phyloP scores from a whole-genome alignment of 805 yeast genomes.

The Komagataella kurtzmanii region DNA sequence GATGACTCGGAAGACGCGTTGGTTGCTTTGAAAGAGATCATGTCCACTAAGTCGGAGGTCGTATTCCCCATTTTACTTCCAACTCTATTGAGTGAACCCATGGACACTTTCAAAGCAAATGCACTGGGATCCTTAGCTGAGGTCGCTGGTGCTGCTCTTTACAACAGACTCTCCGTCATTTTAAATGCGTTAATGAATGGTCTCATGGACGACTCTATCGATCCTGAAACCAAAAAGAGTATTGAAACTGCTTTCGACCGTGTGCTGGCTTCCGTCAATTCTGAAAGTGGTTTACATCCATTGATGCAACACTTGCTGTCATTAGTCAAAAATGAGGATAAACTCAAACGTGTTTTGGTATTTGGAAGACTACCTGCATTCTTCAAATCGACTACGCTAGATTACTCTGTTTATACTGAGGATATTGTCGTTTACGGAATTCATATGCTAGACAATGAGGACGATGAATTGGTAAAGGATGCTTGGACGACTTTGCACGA shows the following conservation, averaged over 20 bases:
- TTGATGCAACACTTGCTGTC: slow-evolving; percentile 69
- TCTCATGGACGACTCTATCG: slow-evolving; percentile 22
- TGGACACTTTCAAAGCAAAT: slow-evolving; percentile 72
- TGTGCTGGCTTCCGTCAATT: slow-evolving; percentile 60
- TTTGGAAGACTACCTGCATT: slow-evolving; percentile 59
- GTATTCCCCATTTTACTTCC: slow-evolving; percentile 92
- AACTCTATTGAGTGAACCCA: slow-evolving; percentile 67
- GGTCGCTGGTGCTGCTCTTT: slow-evolving; percentile 78
- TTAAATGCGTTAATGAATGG: slow-evolving; percentile 63
- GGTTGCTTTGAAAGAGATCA: slow-evolving; percentile 79
- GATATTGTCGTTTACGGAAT: slow-evolving; percentile 69
- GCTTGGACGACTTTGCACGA: slow-evolving; percentile 54
- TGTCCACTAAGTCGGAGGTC: slow-evolving; percentile 80
- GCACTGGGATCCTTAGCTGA: slow-evolving; percentile 80
- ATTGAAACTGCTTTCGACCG: slow-evolving; percentile 46
- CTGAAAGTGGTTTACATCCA: slow-evolving; percentile 73
- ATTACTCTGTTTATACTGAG: slow-evolving; percentile 56
- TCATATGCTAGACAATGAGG: slow-evolving; percentile 57
- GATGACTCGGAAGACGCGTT: slow-evolving; percentile 63
- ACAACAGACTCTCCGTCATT: slow-evolving; percentile 58
- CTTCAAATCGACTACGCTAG: slow-evolving; percentile 51
- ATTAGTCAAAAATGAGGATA: slow-evolving; percentile 65
- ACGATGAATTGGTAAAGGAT: slow-evolving; percentile 45
- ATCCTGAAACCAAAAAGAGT: slow-evolving; percentile 23
- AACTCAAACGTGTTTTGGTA: slow-evolving; percentile 46